A percentile compares a stretch with the other conserved stretches of the same genome.
Evolutionary conservation across 1,284 basidiomycete genomes (phyloP).

Genomic region (Sparassis latifolia): DNA sequence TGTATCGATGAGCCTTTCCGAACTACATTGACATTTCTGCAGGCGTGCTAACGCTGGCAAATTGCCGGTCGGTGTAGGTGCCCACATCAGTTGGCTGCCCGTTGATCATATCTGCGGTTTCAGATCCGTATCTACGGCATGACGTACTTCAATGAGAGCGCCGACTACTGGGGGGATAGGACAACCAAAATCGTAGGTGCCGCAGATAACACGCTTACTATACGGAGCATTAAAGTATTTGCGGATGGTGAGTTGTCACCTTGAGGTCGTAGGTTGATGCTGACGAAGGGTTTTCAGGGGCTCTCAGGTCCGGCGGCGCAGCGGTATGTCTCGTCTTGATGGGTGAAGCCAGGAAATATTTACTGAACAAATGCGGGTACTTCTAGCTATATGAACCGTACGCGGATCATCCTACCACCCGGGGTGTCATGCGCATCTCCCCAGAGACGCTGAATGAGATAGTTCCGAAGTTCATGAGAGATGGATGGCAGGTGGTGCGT

Average conservation of each 20-base stretch:
- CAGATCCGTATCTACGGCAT: slow-evolving; percentile 73
- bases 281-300: slow-evolving; percentile 42
- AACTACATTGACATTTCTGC: slow-evolving; percentile 6
- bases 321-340: slow-evolving; percentile 48
- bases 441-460: slow-evolving; percentile 56
- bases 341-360: background rate
- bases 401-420: slow-evolving; percentile 68
- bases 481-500: slow-evolving; percentile 79
- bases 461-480: slow-evolving; percentile 64
- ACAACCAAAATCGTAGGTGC: slow-evolving; percentile 50
- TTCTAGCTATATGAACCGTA: slow-evolving; percentile 71
- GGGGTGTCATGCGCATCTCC: slow-evolving; percentile 72
- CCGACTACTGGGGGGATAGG: slow-evolving; percentile 73
- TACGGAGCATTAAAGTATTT: slow-evolving; percentile 86
- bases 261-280: background rate
- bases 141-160: slow-evolving; percentile 63
- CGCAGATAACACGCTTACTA: slow-evolving; percentile 56
- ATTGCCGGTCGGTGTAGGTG: slow-evolving; percentile 47
- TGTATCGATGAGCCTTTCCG: slow-evolving; percentile 1
- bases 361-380: background rate
- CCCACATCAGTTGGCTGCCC: slow-evolving; percentile 2
- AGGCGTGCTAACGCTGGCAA: slow-evolving; percentile 55
- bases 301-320: slow-evolving; percentile 84
- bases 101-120: slow-evolving; percentile 31
- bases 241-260: slow-evolving; percentile 54